Percentiles rank a stretch among this genome's conserved stretches.
These are phyloP conservation scores for Andrographis paniculata DNA, from an alignment of 305 asterid species.

Conservation along the genomic window DNA sequence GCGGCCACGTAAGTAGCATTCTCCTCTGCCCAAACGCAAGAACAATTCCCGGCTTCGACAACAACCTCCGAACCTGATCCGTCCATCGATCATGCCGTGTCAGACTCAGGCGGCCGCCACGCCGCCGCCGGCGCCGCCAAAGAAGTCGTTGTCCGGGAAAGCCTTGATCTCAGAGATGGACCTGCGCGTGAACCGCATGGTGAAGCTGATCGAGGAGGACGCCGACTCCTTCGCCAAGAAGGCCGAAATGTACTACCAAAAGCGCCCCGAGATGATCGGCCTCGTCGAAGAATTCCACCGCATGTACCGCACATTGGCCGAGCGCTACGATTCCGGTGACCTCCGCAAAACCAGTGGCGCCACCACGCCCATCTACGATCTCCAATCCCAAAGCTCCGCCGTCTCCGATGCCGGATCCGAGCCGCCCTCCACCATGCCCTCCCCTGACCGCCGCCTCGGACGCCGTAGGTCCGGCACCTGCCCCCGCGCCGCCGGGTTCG, in stretches of 20 bases:
- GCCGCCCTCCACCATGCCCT: conserved; percentile 40
- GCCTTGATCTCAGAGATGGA: conserved; percentile 71
- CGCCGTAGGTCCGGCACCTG: conserved; percentile 36
- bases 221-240: conserved; percentile 78
- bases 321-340: conserved; percentile 74
- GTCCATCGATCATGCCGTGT: no score
- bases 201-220: conserved; percentile 76
- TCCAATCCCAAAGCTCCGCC: conserved; percentile 79
- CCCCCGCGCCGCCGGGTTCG: conserved; percentile 74
- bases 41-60: no score
- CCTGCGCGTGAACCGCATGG: conserved; percentile 60
- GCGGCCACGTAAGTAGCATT: no score
- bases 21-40: no score
- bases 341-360: conserved; percentile 43
- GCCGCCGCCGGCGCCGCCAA: no score
- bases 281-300: conserved; percentile 79
- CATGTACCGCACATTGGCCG: conserved; percentile 75
- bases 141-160: background rate
- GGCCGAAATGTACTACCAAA: conserved; percentile 79
- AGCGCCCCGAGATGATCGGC: conserved; percentile 63
- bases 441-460: conserved; percentile 38
- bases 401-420: conserved; percentile 66
- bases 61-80: no score
- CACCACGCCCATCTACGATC: conserved; percentile 37
- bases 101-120: background rate